These are phyloP conservation scores for Umbellularia californica DNA, from an alignment of 164 flowering plant species.

Conservation along the genomic window DNA sequence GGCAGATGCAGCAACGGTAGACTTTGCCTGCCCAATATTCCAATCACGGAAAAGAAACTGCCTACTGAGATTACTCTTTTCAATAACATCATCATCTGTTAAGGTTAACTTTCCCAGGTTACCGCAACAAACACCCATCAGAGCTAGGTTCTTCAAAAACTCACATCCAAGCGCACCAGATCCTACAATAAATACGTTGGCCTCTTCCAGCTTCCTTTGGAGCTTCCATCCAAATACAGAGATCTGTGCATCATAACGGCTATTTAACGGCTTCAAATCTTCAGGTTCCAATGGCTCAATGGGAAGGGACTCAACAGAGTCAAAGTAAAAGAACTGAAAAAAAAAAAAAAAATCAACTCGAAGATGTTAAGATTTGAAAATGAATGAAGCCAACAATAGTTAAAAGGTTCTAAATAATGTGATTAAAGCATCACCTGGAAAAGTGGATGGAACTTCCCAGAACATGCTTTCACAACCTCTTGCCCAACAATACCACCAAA, in stretches of 20 bases:
- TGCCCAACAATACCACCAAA: slow-evolving; percentile 94
- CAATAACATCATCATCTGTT: slow-evolving; percentile 93
- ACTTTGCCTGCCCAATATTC: slow-evolving; percentile 94
- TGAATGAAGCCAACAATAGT: neutral
- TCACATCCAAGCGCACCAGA: slow-evolving; percentile 96
- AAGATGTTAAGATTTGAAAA: neutral
- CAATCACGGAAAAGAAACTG: slow-evolving; percentile 92
- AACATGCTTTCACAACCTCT: slow-evolving; percentile 90
- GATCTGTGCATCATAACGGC: slow-evolving; percentile 88
- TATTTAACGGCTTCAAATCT: slow-evolving; percentile 57
- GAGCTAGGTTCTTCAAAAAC: slow-evolving; percentile 70
- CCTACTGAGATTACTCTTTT: slow-evolving; percentile 87
- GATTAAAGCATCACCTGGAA: slow-evolving; percentile 50
- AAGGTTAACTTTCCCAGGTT: slow-evolving; percentile 58
- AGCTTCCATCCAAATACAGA: slow-evolving; percentile 81
- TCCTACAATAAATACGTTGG: slow-evolving; percentile 71
- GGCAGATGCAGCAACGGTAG: slow-evolving; percentile 87
- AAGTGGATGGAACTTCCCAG: slow-evolving; percentile 92
- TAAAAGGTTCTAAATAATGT: neutral
- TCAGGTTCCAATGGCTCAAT: slow-evolving; percentile 47
- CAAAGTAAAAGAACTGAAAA: slow-evolving; percentile 78
- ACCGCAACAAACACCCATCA: slow-evolving; percentile 79
- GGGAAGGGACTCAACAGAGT: slow-evolving; percentile 80
- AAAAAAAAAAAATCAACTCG: slow-evolving; percentile 4
- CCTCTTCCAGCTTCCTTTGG: slow-evolving; percentile 74